Base-by-base conservation (phyloP, 345 rosid species). In the Viola odorata region DNA sequence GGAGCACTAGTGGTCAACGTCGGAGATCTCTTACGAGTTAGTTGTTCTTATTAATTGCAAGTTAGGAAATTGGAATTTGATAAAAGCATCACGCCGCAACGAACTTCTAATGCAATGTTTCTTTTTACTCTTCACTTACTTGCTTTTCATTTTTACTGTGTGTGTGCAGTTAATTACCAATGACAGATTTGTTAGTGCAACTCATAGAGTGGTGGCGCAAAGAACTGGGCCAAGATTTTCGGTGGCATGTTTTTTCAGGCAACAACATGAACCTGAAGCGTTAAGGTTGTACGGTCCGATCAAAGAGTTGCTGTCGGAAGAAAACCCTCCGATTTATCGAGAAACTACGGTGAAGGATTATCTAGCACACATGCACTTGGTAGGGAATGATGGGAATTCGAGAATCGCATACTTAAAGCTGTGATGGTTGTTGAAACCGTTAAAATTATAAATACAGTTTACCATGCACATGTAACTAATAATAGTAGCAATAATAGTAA, bases 211-310 rank as follows among this genome's bases (percentile, higher is more conserved):
- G 5, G 2, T 44, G 0, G 53, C 54, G 4, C 53, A 45, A 45
- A 39, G 9, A 5, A 37, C 60, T 8, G 60, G 71, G 3, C 71
- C 71, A 13, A 67, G 65, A 45, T 45, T 60, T 17, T 67, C 71
- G 3, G 71, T 67, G 17, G 71, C 49, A 17, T 53, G 61, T 14
- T 42, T 60, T 37, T 53, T 9, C 23, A 59, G 59, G 23, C 52
- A 37, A 4, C 60, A 44, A 6, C 6, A 13, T 15, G 4, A 3
- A 14, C 38, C 52, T 1, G 47, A 45, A 55, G 15, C 45, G 0
- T 45, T 40, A 5, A 67, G 65, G 13, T 2, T 59, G 7, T 67
- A 67, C 13, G 70, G 59, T 5, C 70, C 70, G 38, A 57, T 66
- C 12, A 66, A 50, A 45, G 64, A 67, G 38, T 52, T 59, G 58